Conservation (phyloP, 306 rosid species). For the Cicer arietinum region DNA sequence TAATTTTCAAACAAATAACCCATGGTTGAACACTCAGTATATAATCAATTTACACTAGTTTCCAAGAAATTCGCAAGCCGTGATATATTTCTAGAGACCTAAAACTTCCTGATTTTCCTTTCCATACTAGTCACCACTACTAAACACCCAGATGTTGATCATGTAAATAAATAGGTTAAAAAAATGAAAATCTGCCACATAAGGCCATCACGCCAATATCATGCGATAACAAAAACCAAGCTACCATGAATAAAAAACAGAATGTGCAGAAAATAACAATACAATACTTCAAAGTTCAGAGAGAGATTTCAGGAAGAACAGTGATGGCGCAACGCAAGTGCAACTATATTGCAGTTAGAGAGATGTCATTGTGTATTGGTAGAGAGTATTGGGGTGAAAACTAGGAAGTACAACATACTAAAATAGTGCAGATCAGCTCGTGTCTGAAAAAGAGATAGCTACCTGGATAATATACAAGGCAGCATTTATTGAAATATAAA, state of each 20-base stretch:
- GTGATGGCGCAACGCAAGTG: constrained; percentile 3
- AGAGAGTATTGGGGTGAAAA: neutral
- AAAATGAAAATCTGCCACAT: neutral
- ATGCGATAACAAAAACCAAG: no score
- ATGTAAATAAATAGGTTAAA: neutral
- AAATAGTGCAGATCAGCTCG: constrained; percentile 19
- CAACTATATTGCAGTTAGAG: constrained; percentile 9
- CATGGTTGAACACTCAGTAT: constrained; percentile 6
- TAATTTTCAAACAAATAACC: neutral
- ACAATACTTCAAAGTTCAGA: neutral
- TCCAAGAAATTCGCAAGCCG: neutral
- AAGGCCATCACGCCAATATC: neutral
- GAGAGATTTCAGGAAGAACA: constrained; percentile 8
- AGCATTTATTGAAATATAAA: constrained; percentile 70
- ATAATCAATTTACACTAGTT: constrained; percentile 4
- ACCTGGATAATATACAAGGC: constrained; percentile 86
- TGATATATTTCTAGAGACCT: neutral
- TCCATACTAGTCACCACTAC: no score
- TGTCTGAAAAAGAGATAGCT: constrained; percentile 19
- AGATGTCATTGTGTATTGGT: constrained; percentile 2
- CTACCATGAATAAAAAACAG: neutral
- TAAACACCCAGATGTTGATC: no score
- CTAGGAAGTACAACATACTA: constrained; percentile 1
- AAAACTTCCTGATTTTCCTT: no score
- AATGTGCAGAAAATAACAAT: neutral